These are phyloP conservation scores for Adansonia madagascariensis DNA, from an alignment of 441 rosid species.

Conservation along the genomic window DNA sequence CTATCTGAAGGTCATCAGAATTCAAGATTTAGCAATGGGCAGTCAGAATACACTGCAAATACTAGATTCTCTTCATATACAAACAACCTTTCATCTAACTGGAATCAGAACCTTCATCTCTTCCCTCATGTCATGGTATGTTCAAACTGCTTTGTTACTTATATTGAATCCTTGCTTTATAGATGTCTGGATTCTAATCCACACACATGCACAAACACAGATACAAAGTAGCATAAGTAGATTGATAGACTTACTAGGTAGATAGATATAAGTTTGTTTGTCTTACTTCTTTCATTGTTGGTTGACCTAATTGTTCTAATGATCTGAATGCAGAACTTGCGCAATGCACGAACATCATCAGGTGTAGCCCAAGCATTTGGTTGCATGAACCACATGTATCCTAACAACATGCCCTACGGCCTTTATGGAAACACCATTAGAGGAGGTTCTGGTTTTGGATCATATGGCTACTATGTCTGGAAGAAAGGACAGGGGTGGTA, in stretches of 20 bases:
- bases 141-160: neutral
- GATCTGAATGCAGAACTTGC: conserved; percentile 43
- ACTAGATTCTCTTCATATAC: conserved; percentile 40
- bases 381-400: conserved; percentile 49
- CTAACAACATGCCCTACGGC: conserved; percentile 51
- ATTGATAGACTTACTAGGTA: neutral
- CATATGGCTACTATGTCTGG: conserved; percentile 60
- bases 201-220: neutral
- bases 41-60: conserved; percentile 36
- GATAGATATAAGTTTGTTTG: neutral
- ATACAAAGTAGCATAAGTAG: neutral
- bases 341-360: conserved; percentile 42
- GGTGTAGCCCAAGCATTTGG: conserved; percentile 46
- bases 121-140: conserved; percentile 51
- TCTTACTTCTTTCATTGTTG: neutral
- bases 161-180: neutral
- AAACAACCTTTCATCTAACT: conserved; percentile 41
- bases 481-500: conserved; percentile 57
- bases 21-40: conserved; percentile 47
- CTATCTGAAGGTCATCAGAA: conserved; percentile 46
- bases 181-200: neutral
- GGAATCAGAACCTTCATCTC: conserved; percentile 47
- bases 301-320: neutral
- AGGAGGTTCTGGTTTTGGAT: conserved; percentile 54
- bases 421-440: conserved; percentile 54